These are phyloP conservation scores for Aspergillus spinulosporus DNA, from an alignment of 2,329 filamentous ascomycete genomes.

Conservation along the genomic window DNA sequence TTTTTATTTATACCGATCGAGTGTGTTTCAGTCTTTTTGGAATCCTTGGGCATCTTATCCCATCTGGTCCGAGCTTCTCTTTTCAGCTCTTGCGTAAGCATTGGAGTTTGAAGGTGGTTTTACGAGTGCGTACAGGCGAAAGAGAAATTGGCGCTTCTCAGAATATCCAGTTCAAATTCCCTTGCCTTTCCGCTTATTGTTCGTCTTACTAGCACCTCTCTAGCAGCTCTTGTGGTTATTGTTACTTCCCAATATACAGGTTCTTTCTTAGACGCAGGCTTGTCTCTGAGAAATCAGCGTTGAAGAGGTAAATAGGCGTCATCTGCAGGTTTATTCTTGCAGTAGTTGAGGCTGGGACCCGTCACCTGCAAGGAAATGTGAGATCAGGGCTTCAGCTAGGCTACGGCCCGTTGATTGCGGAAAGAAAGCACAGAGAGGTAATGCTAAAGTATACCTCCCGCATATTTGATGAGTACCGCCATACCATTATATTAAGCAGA, in stretches of 20 bases:
- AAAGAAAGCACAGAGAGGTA: not conserved
- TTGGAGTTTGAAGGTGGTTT: conserved; percentile 11
- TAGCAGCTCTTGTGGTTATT: not conserved
- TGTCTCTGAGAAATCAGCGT: not conserved
- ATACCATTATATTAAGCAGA: not conserved
- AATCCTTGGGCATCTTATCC: not conserved
- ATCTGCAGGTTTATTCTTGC: not conserved
- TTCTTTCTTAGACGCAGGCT: not conserved
- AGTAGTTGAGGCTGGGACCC: not conserved
- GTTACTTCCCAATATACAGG: not conserved
- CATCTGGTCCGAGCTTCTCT: not conserved
- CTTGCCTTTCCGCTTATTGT: not conserved
- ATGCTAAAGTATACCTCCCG: no score
- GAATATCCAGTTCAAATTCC: not conserved
- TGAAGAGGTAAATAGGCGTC: not conserved
- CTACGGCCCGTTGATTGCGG: not conserved
- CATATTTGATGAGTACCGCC: no score
- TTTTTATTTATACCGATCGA: conserved; percentile 8
- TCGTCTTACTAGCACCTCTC: not conserved
- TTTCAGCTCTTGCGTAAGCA: conserved; percentile 11
- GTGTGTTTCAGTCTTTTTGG: conserved; percentile 2
- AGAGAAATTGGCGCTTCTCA: not conserved
- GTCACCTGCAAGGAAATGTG: not conserved
- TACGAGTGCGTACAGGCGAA: conserved; percentile 4
- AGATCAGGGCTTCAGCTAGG: not conserved